A percentile compares a stretch with the other conserved stretches of the same genome.
phyloP scores from a whole-genome alignment of 352 stramenopile species.

The Pythium plurisporium region DNA sequence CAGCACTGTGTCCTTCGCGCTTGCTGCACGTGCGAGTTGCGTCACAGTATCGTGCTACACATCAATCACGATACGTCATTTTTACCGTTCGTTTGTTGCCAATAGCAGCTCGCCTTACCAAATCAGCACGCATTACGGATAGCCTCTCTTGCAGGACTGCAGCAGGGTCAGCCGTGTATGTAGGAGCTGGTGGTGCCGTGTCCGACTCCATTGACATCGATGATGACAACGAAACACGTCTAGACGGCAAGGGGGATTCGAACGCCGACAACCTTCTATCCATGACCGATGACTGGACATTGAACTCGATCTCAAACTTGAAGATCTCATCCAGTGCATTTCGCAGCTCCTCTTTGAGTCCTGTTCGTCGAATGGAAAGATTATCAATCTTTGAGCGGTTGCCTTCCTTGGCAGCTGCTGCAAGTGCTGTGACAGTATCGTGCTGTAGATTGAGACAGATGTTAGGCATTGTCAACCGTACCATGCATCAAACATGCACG shows the following conservation, averaged over 20 bases:
- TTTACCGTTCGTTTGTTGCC: too few species aligned
- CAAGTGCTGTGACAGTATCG: conserved; percentile 57
- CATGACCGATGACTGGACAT: conserved; percentile 32
- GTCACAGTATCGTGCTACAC: conserved; percentile 58
- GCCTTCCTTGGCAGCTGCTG: conserved; percentile 43
- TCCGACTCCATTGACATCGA: conserved; percentile 6
- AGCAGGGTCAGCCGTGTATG: neutral
- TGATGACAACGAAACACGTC: conserved; percentile 5
- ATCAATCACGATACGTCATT: neutral
- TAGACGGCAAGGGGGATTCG: conserved; percentile 14
- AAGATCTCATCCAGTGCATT: conserved; percentile 67
- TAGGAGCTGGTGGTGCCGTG: neutral
- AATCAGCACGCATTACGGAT: conserved; percentile 9
- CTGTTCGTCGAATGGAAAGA: conserved; percentile 54
- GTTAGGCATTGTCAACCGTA: neutral
- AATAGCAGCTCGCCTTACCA: too few species aligned
- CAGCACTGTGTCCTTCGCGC: conserved; percentile 43
- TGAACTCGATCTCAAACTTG: conserved; percentile 60
- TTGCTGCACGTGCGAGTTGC: conserved; percentile 52
- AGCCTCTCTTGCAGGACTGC: conserved; percentile 10
- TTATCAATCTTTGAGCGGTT: conserved; percentile 57
- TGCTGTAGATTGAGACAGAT: conserved; percentile 19
- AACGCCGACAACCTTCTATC: conserved; percentile 20
- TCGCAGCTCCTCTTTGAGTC: conserved; percentile 66
- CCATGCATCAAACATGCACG: neutral